Base-by-base conservation (phyloP, 2,329 filamentous ascomycete species). In the Apiospora kogelbergensis region DNA sequence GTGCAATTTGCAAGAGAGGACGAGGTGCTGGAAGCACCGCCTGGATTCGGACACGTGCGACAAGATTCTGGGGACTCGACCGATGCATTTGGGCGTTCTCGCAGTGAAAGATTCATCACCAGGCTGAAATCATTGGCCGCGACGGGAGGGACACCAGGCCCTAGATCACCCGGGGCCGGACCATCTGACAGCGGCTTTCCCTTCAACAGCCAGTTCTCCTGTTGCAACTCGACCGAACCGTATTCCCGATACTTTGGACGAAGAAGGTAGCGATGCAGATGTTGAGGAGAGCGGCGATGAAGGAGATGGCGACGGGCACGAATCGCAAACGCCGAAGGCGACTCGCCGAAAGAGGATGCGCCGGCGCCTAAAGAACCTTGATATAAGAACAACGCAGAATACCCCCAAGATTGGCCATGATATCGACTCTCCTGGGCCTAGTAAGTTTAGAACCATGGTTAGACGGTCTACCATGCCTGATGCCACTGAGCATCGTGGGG, bases 271-370 rank as follows among this genome's bases (percentile, higher is more conserved):
- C 77, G 93, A 95, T 78, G 89, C 92, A 0, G 93, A 96, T 78
- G 93, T 91, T 1, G 95, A 97, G 77, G 93, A 96, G 77, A 97
- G 94, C 60, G 93, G 90, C 0, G 93, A 94, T 67, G 95, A 97
- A 76, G 86, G n/a, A 86, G 22, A 81, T 82, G 22, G 75, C 80
- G n/a, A 77, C 81, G 17, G 82, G 71, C 84, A 67, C 75, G 80
- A 37, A 74, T 24, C 53, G n/a, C 66, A 37, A 26, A 24, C 17
- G 6, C 41, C 80, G 1, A 87, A 86, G 71, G 84, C 84, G 41
- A 92, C 88, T 80, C 90, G 86, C 79, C 90, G 90, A 79, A 87
- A 89, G 72, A 89, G 88, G 76, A 90, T 85, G 73, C 85, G 87
- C 70, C 87, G 84, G 45, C 85, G 85, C 77, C 79, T 83, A 41